Evolutionary conservation across 768 basidiomycete genomes (phyloP).

Genomic region (Mycena rebaudengoi): DNA sequence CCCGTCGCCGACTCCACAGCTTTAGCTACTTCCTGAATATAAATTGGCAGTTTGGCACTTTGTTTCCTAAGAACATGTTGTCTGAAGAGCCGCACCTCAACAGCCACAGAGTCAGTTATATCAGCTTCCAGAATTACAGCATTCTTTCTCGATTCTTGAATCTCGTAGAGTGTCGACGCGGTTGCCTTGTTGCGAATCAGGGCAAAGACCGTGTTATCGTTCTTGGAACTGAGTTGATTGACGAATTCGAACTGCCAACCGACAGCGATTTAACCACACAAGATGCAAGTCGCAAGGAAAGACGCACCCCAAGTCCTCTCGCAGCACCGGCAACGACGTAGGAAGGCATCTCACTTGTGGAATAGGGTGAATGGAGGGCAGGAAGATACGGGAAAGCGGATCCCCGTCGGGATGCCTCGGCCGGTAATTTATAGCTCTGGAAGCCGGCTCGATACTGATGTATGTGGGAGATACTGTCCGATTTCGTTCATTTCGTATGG

Average conservation of each 20-base stretch:
- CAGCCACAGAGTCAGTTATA: slow-evolving; percentile 15
- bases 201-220: slow-evolving; percentile 18
- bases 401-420: background rate
- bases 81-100: slow-evolving; percentile 16
- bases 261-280: slow-evolving; percentile 3
- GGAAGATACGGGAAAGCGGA: background rate
- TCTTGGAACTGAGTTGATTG: slow-evolving; percentile 20
- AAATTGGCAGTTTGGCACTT: slow-evolving; percentile 6
- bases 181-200: slow-evolving; percentile 18
- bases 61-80: slow-evolving; percentile 9
- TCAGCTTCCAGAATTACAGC: slow-evolving; percentile 12
- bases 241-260: slow-evolving; percentile 19
- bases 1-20: slow-evolving; percentile 12
- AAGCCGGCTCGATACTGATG: background rate
- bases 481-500: no score
- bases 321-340: slow-evolving; percentile 21
- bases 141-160: slow-evolving; percentile 16
- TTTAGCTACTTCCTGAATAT: slow-evolving; percentile 12
- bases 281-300: slow-evolving; percentile 3
- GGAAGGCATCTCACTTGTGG: slow-evolving; percentile 3
- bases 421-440: background rate
- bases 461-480: background rate
- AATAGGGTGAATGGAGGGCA: background rate
- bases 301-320: slow-evolving; percentile 20
- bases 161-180: slow-evolving; percentile 10